These are phyloP conservation scores for Colletotrichum graminicola DNA, from an alignment of 2,329 filamentous ascomycete species.

Conservation along the genomic window DNA sequence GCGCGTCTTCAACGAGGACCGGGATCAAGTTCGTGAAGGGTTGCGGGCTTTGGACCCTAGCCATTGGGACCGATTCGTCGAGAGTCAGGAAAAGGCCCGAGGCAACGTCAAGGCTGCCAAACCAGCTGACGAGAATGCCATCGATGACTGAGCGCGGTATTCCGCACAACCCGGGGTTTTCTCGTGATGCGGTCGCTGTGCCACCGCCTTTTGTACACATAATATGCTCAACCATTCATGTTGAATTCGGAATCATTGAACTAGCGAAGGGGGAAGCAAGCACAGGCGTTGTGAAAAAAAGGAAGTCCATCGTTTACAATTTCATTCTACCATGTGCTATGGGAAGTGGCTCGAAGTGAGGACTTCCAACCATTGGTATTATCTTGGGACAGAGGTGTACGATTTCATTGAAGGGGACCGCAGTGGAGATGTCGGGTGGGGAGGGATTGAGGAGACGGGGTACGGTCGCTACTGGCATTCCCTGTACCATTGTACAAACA, in stretches of 20 bases:
- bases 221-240: constrained; percentile 19
- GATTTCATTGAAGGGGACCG: not conserved
- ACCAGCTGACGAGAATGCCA: constrained; percentile 56
- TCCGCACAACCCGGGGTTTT: not conserved
- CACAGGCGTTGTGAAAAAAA: constrained; percentile 37
- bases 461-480: constrained; percentile 33
- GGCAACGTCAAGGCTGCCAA: constrained; percentile 61
- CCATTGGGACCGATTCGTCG: constrained; percentile 73
- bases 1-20: constrained; percentile 70
- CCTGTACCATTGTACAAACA: constrained; percentile 29
- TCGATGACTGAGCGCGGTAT: constrained; percentile 51
- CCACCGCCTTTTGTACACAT: constrained; percentile 31
- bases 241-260: constrained; percentile 25
- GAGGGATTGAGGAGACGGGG: not conserved
- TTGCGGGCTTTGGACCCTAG: constrained; percentile 73
- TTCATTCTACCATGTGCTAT: not conserved
- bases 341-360: not conserved
- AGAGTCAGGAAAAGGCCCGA: constrained; percentile 70
- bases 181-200: constrained; percentile 3
- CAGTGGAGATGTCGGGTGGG: not conserved
- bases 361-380: not conserved
- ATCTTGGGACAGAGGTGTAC: not conserved
- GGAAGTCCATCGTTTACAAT: constrained; percentile 13
- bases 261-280: constrained; percentile 28
- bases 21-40: constrained; percentile 60